These are phyloP conservation scores for Boletales sp. DNA, from an alignment of 768 basidiomycete genomes.

Conservation along the genomic window DNA sequence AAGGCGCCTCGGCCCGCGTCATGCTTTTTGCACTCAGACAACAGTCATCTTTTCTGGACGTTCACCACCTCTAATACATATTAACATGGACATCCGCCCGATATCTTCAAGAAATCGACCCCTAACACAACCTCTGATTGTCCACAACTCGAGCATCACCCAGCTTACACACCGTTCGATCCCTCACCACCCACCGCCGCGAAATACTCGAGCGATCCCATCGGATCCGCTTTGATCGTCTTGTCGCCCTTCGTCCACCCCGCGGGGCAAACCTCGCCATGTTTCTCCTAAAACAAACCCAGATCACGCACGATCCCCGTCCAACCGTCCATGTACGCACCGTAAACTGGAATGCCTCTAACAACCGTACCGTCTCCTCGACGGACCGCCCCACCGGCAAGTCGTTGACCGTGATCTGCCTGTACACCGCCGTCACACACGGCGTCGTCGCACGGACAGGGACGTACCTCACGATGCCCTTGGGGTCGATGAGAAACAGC, in stretches of 20 bases:
- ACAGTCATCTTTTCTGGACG: no score
- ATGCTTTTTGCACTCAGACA: no score
- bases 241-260: conserved; percentile 82
- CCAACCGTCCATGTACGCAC: conserved; percentile 38
- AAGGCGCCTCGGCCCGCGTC: no score
- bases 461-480: conserved; percentile 62
- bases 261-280: conserved; percentile 91
- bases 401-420: conserved; percentile 88
- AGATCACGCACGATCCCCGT: background rate
- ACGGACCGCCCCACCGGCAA: conserved; percentile 92
- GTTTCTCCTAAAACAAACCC: conserved; percentile 49
- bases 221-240: conserved; percentile 81
- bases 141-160: no score
- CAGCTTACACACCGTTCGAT: no score
- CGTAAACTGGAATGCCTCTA: conserved; percentile 92
- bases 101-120: no score
- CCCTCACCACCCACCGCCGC: background rate
- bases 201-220: conserved; percentile 75
- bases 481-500: conserved; percentile 82
- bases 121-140: no score
- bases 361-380: conserved; percentile 85
- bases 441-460: no score
- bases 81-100: no score
- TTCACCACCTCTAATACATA: no score
- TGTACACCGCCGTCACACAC: conserved; percentile 17